Evolutionary conservation across 2,329 filamentous ascomycete genomes (phyloP), one percentile per base, ranked within the genome.

Genomic region (Alternaria conjuncta): DNA sequence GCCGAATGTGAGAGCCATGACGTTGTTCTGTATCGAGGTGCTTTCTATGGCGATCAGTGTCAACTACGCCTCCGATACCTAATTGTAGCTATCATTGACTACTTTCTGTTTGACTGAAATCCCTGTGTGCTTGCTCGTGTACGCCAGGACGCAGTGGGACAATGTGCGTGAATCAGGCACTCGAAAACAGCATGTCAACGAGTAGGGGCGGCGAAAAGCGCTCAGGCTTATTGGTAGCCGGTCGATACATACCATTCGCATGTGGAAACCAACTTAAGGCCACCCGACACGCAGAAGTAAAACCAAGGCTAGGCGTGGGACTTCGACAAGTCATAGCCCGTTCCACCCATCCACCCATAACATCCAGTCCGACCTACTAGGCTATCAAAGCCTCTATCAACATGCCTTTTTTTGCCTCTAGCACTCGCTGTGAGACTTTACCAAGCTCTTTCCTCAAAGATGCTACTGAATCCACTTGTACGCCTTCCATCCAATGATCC

Each of bases 101-200:
- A 36, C 32, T n/a, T n/a, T n/a, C 32, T 36, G 15, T n/a, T n/a
- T 5, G 4, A n/a, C 7, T 5, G 3, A n/a, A 36, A 36, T 4
- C 32, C 8, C 32, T 36, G 32, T 3, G 10, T 5, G 2, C 5
- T 36, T 10, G 32, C 32, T 36, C 32, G 15, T 36, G 10, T 36
- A 0, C 32, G 4, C 15, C 8, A 9, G 7, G 7, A 36, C 32
- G 32, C 32, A n/a, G 32, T 36, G 3, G 5, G 15, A 36, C 0
- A 1, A n/a, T 9, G 1, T 36, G 15, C 15, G 10, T 36, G 15
- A 5, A n/a, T 0, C 0, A 12, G 13, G 15, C 0, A n/a, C 32
- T 36, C 15, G 7, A 3, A 36, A 36, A 36, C 15, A n/a, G 15
- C 15, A 36, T 36, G 15, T 36, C 32, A 5, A 36, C 7, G 32